These are phyloP conservation scores for Salix purpurea DNA, from an alignment of 345 rosid genomes.

Conservation along the genomic window DNA sequence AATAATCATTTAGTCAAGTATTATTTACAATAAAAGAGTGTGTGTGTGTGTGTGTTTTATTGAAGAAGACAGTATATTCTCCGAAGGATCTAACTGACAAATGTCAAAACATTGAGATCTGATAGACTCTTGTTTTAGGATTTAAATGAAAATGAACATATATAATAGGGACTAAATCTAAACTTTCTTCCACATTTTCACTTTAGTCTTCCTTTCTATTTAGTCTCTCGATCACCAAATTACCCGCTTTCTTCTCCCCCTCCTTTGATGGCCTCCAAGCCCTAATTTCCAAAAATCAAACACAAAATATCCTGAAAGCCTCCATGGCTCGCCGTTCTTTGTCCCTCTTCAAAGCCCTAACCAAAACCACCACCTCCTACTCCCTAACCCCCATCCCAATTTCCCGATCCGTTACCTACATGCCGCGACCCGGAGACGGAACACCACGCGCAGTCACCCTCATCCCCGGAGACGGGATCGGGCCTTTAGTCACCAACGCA, in stretches of 20 bases:
- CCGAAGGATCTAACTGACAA: not conserved
- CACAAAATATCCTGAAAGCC: not conserved
- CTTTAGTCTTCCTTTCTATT: not conserved
- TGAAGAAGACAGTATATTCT: too few relatives aligned
- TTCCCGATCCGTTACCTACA: slow-evolving; percentile 81
- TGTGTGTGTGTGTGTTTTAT: too few relatives aligned
- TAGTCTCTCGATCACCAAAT: not conserved
- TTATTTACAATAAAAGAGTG: too few relatives aligned
- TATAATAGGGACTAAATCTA: not conserved
- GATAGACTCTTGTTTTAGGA: not conserved
- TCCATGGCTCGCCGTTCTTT: not conserved
- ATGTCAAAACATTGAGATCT: not conserved
- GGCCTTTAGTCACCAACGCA: slow-evolving; percentile 81
- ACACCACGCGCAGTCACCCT: slow-evolving; percentile 74
- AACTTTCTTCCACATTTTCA: not conserved
- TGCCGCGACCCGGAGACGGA: slow-evolving; percentile 99
- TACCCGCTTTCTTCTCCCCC: not conserved
- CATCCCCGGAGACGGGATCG: slow-evolving; percentile 90
- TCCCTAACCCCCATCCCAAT: not conserved
- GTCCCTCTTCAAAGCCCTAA: not conserved
- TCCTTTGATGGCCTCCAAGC: not conserved
- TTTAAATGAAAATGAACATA: not conserved
- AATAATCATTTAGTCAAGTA: too few relatives aligned
- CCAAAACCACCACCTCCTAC: not conserved
- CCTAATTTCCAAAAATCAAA: not conserved